phyloP scores from a whole-genome alignment of 2,329 filamentous ascomycete species.

The Aspergillus ruber region DNA sequence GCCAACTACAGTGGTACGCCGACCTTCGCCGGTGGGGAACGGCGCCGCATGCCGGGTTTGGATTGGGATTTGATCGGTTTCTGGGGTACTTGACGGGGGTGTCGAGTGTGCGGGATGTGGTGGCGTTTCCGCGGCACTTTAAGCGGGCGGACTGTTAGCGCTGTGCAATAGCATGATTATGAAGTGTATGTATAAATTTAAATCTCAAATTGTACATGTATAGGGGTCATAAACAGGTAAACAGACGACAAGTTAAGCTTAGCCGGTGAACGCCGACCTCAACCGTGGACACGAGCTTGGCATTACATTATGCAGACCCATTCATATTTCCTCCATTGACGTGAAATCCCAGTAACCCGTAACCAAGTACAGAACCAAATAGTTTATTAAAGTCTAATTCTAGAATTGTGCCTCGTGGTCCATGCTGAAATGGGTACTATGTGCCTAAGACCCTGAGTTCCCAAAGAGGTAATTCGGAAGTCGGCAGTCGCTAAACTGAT shows the following conservation, averaged over 20 bases:
- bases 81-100: conserved; percentile 77
- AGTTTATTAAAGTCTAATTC: no score
- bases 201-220: background rate
- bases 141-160: conserved; percentile 48
- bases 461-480: background rate
- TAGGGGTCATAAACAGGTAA: background rate
- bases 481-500: background rate
- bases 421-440: background rate
- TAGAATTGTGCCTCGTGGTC: no score
- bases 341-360: no score
- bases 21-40: conserved; percentile 87
- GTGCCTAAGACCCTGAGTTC: background rate
- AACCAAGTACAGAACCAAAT: no score
- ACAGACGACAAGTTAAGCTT: no score
- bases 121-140: conserved; percentile 71
- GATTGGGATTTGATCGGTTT: conserved; percentile 81
- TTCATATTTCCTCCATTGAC: no score
- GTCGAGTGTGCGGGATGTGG: conserved; percentile 74
- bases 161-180: background rate
- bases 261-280: no score
- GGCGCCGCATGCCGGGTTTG: conserved; percentile 85
- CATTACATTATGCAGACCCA: no score
- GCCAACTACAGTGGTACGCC: conserved; percentile 73
- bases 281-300: no score
- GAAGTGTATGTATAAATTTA: background rate